Evolutionary conservation across 495 filamentous ascomycete species (phyloP).

Genomic region (Corynascus novoguineensis): DNA sequence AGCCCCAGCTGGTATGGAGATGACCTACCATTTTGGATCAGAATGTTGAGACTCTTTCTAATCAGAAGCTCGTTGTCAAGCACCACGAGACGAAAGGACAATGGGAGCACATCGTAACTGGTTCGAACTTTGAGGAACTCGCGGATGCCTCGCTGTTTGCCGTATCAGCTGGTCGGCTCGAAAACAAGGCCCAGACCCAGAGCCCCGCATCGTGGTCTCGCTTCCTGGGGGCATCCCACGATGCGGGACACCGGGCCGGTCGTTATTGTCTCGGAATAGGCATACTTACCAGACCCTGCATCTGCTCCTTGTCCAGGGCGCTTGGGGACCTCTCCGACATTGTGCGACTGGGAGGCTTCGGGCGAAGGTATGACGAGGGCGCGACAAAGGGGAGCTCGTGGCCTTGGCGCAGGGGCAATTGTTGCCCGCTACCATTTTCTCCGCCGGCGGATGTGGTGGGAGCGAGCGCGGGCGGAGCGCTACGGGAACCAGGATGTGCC

Average conservation of each 20-base stretch:
- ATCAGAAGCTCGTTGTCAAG: constrained; percentile 93
- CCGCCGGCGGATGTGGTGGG: constrained; percentile 19
- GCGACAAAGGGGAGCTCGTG: constrained; percentile 61
- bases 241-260: neutral
- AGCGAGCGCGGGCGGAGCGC: constrained; percentile 18
- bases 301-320: constrained; percentile 83
- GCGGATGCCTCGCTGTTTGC: constrained; percentile 70
- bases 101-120: constrained; percentile 97
- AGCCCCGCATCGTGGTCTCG: constrained; percentile 28
- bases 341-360: constrained; percentile 48
- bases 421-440: constrained; percentile 25
- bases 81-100: constrained; percentile 92
- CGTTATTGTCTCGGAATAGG: constrained; percentile 26
- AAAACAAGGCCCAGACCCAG: neutral
- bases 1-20: neutral
- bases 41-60: constrained; percentile 92
- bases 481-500: constrained; percentile 26
- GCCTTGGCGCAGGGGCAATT: constrained; percentile 33
- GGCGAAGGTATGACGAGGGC: constrained; percentile 81
- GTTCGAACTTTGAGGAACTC: constrained; percentile 95
- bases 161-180: constrained; percentile 14
- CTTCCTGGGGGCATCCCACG: neutral
- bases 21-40: constrained; percentile 88
- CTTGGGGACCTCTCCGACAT: constrained; percentile 56
- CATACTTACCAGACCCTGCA: constrained; percentile 78